Conservation (phyloP, 2,329 filamentous ascomycete species). For the Diaporthe nobilis region DNA sequence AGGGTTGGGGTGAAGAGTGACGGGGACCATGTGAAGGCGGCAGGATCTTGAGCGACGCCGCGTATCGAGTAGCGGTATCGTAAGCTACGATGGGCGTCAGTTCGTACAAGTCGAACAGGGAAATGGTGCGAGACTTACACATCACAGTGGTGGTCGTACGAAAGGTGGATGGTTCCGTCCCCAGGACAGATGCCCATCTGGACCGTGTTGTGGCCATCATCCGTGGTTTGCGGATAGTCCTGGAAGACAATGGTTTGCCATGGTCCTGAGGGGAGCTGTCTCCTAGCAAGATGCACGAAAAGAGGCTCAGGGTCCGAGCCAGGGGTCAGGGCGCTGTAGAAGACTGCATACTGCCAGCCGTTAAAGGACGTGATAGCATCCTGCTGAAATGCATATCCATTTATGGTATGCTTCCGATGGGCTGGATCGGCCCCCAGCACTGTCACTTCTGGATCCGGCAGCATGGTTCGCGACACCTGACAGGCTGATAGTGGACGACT, state of each 20-base stretch:
- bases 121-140: constrained; percentile 43
- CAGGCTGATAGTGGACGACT: neutral
- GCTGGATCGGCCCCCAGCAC: constrained; percentile 54
- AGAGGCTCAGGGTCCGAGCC: constrained; percentile 50
- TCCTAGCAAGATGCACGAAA: constrained; percentile 61
- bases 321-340: constrained; percentile 53
- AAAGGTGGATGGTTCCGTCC: constrained; percentile 67
- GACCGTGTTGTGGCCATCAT: constrained; percentile 68
- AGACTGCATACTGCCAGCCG: constrained; percentile 64
- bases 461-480: constrained; percentile 41
- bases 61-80: constrained; percentile 55
- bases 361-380: constrained; percentile 61
- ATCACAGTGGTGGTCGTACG: constrained; percentile 66
- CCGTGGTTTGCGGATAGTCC: constrained; percentile 64
- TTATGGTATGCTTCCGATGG: constrained; percentile 55
- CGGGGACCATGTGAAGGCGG: constrained; percentile 50
- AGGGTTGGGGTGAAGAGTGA: constrained; percentile 55
- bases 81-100: constrained; percentile 45
- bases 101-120: neutral
- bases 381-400: constrained; percentile 65
- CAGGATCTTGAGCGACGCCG: constrained; percentile 51
- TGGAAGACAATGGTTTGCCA: constrained; percentile 64
- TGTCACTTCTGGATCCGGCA: constrained; percentile 50
- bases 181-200: constrained; percentile 64
- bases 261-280: constrained; percentile 54